Evolutionary conservation across 2,329 filamentous ascomycete genomes (phyloP).

Genomic region (Stylonectria norvegica): DNA sequence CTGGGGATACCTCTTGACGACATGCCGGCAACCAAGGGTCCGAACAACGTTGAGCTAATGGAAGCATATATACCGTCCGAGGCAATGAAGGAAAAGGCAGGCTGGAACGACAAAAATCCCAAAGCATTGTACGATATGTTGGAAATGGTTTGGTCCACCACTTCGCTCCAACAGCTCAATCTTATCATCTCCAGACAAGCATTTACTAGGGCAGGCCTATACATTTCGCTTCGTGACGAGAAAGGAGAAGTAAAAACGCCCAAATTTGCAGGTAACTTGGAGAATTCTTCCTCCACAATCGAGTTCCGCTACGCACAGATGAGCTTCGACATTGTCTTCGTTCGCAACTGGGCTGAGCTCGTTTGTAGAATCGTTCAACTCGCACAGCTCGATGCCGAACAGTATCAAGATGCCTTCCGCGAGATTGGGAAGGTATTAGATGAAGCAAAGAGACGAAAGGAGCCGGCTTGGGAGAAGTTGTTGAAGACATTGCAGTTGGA

Average conservation of each 20-base stretch:
- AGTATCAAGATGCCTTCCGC: conserved; percentile 3
- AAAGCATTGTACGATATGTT: conserved; percentile 3
- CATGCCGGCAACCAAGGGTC: neutral
- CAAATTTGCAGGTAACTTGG: neutral
- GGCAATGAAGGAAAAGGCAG: neutral
- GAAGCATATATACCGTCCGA: conserved; percentile 1
- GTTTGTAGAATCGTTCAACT: conserved; percentile 13
- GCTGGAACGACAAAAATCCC: conserved; percentile 10
- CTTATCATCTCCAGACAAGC: accelerated
- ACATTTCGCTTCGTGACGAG: conserved; percentile 1
- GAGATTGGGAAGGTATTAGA: conserved; percentile 1
- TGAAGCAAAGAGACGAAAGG: neutral
- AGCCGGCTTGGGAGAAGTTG: conserved; percentile 11
- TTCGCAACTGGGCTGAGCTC: conserved; percentile 22
- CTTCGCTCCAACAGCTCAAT: neutral
- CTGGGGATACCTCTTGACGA: neutral
- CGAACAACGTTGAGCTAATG: neutral
- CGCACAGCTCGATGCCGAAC: conserved; percentile 2
- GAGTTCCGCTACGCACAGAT: conserved; percentile 27
- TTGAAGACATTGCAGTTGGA: conserved; percentile 11
- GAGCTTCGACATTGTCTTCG: conserved; percentile 21
- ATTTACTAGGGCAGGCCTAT: neutral
- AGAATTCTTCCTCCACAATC: conserved; percentile 16
- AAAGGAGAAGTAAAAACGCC: neutral
- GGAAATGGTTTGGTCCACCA: conserved; percentile 8